Evolutionary conservation across 73 alveolate species (phyloP), one percentile per base, ranked within the genome.

Genomic region (Symbiodinium natans): DNA sequence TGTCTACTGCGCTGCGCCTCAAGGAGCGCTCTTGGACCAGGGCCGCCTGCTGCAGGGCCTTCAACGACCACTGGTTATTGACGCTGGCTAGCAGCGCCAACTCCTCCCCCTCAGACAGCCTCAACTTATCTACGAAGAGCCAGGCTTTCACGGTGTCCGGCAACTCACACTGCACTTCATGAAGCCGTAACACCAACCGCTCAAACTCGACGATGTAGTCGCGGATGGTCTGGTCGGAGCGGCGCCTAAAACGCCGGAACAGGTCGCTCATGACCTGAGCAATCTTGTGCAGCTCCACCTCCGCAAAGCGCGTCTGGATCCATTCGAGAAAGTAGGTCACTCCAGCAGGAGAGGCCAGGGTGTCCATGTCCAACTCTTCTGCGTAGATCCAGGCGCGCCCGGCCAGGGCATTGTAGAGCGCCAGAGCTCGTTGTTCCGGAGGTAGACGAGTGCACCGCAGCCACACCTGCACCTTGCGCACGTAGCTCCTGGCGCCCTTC

Each of bases 371-470:
- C 42, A 83, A 7, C 17, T 83, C 92, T 19, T 83, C 92, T 21
- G 92, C 92, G 39, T 29, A 83, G 13, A 83, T n/a, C 92, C 92
- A 83, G 1, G 92, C 92, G 10, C 43, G 41, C 29, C 75, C 92
- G 2, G 31, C 5, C 34, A 83, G 31, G 92, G 52, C 23, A 17
- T 6, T 41, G n/a, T 83, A 83, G 19, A 83, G 29, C 0, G 92
- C 92, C 92, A 83, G 33, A 0, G 43, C 92, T 0, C 41, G 27
- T 1, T 42, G 74, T 0, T 83, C 21, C 0, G 33, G 52, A 5
- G 92, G 43, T 46, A 83, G 40, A 1, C 34, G 77, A 2, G 77
- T 63, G 77, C 77, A 63, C 19, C 77, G 38, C 0, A 63, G 77
- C 36, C 77, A 63, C 31, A 63, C 77, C 77, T 63, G 77, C 0